Percentiles rank a stretch among this genome's conserved stretches.
phyloP scores from a whole-genome alignment of 306 rosid genomes.

The Prunus armeniaca region DNA sequence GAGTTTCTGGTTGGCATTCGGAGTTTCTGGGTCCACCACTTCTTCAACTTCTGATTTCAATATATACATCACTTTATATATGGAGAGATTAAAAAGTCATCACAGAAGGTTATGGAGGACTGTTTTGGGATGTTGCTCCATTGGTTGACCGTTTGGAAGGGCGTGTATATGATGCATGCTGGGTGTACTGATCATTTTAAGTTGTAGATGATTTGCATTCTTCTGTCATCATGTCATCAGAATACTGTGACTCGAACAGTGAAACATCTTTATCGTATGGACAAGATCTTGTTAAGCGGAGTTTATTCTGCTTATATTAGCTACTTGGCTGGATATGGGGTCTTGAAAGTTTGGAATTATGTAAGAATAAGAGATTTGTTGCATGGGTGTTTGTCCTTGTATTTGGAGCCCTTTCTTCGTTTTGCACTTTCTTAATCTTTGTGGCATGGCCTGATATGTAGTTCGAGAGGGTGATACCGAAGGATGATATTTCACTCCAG shows the following conservation, averaged over 20 bases:
- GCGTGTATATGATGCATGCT: not conserved
- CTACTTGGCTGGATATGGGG: slow-evolving; percentile 3
- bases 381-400: not conserved
- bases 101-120: not conserved
- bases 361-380: not conserved
- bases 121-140: not conserved
- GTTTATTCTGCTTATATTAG: slow-evolving; percentile 4
- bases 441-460: not conserved
- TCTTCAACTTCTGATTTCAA: not conserved
- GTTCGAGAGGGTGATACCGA: not conserved
- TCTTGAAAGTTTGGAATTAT: slow-evolving; percentile 20
- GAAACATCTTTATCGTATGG: slow-evolving; percentile 46
- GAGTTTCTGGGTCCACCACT: not conserved
- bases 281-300: slow-evolving; percentile 15
- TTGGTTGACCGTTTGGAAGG: not conserved
- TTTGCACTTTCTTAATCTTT: not conserved
- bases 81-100: not conserved
- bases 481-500: not conserved
- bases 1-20: not conserved
- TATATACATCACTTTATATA: not conserved
- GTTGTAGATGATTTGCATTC: slow-evolving; percentile 17
- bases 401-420: slow-evolving; percentile 7
- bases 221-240: slow-evolving; percentile 15
- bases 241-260: slow-evolving; percentile 28
- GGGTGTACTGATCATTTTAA: not conserved